Conservation (phyloP, 2,329 filamentous ascomycete genomes). For the Zopfia rhizophila region DNA sequence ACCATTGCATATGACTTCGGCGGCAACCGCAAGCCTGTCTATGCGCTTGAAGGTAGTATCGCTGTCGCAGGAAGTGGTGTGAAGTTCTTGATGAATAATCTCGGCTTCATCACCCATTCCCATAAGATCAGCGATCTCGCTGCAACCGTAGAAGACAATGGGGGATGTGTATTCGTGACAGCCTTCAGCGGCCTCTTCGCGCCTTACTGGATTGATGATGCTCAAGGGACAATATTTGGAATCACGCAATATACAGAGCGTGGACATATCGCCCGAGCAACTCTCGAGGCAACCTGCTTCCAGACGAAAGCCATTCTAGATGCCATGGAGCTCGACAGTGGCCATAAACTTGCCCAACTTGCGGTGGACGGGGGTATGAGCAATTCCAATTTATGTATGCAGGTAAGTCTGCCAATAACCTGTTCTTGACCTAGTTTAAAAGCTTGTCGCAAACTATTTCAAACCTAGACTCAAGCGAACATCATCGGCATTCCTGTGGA, state of each 20-base stretch:
- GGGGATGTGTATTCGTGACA: constrained; percentile 86
- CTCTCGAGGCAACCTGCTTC: constrained; percentile 90
- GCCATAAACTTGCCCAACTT: constrained; percentile 76
- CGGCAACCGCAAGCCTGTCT: constrained; percentile 72
- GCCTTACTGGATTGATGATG: constrained; percentile 95
- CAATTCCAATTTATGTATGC: constrained; percentile 90
- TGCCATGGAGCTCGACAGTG: constrained; percentile 88
- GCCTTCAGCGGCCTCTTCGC: constrained; percentile 92
- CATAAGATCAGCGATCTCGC: constrained; percentile 73
- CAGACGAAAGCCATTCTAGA: constrained; percentile 92
- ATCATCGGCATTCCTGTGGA: constrained; percentile 85
- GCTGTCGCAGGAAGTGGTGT: constrained; percentile 84
- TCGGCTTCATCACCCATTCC: constrained; percentile 70
- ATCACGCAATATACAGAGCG: constrained; percentile 86
- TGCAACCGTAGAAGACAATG: constrained; percentile 75
- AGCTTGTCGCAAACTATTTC: constrained; percentile 26
- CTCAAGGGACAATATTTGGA: constrained; percentile 84
- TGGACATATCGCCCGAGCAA: constrained; percentile 88
- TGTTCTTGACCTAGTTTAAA: constrained; percentile 12
- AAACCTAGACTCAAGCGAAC: constrained; percentile 76
- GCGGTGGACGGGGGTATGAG: constrained; percentile 91
- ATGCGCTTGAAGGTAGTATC: constrained; percentile 85
- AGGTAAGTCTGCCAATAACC: constrained; percentile 50
- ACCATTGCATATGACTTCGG: constrained; percentile 89
- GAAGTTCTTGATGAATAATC: constrained; percentile 73